Conservation (phyloP, 73 alveolate genomes). For the Paramecium bursaria region DNA sequence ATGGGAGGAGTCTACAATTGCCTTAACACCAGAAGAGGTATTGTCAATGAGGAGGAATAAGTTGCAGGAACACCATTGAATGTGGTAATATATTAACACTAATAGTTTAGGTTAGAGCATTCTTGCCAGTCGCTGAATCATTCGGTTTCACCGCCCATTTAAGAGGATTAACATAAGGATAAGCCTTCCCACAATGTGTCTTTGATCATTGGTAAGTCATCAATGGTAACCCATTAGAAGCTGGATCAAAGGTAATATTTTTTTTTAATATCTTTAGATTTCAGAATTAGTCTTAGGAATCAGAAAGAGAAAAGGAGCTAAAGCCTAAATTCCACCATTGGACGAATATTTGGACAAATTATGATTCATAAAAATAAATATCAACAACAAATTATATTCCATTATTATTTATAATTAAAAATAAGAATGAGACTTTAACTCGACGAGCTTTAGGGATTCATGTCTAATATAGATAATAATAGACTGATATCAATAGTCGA, state of each 20-base stretch:
- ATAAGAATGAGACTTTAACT: too few relatives aligned
- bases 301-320: conserved; percentile 96
- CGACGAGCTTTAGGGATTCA: too few relatives aligned
- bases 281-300: conserved; percentile 77
- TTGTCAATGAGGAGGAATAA: conserved; percentile 89
- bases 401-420: too few relatives aligned
- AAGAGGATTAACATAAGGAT: conserved; percentile 97
- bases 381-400: too few relatives aligned
- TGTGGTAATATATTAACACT: conserved; percentile 45
- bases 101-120: conserved; percentile 83
- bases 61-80: conserved; percentile 88
- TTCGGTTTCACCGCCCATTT: conserved; percentile 99
- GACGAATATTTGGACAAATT: conserved; percentile 90
- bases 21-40: conserved; percentile 96
- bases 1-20: conserved; percentile 93
- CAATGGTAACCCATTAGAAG: conserved; percentile 79
- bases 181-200: conserved; percentile 99
- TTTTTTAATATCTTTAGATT: too few relatives aligned
- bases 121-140: conserved; percentile 99
- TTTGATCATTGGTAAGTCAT: conserved; percentile 98
- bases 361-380: conserved; percentile 72
- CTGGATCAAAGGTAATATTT: conserved; percentile 77
- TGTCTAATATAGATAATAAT: too few relatives aligned
- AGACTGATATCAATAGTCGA: too few relatives aligned
- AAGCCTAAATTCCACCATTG: conserved; percentile 88